phyloP scores from a whole-genome alignment of 2,329 filamentous ascomycete genomes.

The Cryoendolithus antarcticus region DNA sequence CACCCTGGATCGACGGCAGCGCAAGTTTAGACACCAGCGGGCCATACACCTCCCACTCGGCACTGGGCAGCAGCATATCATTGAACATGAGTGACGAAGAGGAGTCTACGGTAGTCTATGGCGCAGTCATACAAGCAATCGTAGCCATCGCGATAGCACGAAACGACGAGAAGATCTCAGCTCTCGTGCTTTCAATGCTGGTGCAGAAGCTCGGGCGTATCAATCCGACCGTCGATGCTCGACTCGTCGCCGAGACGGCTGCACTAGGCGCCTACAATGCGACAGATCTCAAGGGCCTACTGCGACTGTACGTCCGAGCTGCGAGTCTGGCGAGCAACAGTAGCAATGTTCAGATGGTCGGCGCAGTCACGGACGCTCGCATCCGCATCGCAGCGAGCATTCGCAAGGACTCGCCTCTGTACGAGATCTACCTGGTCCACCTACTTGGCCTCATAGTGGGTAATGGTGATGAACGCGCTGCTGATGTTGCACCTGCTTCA shows the following conservation, averaged over 20 bases:
- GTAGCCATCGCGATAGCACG: constrained; percentile 72
- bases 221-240: constrained; percentile 64
- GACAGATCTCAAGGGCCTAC: constrained; percentile 70
- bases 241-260: constrained; percentile 74
- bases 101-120: constrained; percentile 63
- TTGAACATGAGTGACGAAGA: constrained; percentile 63
- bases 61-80: constrained; percentile 61
- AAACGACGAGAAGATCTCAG: constrained; percentile 82
- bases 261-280: constrained; percentile 62
- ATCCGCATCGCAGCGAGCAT: constrained; percentile 62
- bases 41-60: constrained; percentile 20
- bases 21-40: constrained; percentile 6
- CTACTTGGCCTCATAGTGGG: constrained; percentile 79
- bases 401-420: constrained; percentile 58
- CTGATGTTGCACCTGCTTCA: constrained; percentile 58
- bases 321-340: constrained; percentile 61
- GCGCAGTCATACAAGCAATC: constrained; percentile 88
- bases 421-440: constrained; percentile 71
- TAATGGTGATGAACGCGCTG: constrained; percentile 53
- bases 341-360: constrained; percentile 53
- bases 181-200: constrained; percentile 86
- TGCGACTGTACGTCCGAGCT: constrained; percentile 71
- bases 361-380: constrained; percentile 68
- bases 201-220: constrained; percentile 90
- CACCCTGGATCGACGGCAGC: constrained; percentile 37